Evolutionary conservation across 352 stramenopile genomes (phyloP).

Genomic region (Plasmopara viticola): DNA sequence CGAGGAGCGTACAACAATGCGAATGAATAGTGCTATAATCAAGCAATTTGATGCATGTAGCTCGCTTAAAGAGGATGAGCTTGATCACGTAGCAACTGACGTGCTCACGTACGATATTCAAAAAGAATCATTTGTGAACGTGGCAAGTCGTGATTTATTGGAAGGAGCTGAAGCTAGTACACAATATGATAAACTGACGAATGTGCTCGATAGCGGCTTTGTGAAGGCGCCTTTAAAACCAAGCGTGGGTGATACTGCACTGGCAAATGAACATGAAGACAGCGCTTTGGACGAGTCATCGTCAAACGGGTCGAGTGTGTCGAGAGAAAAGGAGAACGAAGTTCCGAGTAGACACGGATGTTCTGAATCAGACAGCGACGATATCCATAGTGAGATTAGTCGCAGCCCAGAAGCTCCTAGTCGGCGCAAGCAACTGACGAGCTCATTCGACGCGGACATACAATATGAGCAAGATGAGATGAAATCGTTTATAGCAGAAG

Average conservation of each 20-base stretch:
- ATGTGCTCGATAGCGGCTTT: not conserved
- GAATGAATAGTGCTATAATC: no score
- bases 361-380: not conserved
- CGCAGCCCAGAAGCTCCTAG: not conserved
- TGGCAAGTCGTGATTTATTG: not conserved
- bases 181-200: not conserved
- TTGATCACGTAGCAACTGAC: not conserved
- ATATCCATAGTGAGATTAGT: constrained; percentile 2
- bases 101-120: not conserved
- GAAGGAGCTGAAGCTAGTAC: not conserved
- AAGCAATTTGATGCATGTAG: not conserved
- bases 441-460: constrained; percentile 13
- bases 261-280: not conserved
- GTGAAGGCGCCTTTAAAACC: not conserved
- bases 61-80: not conserved
- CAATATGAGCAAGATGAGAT: constrained; percentile 5
- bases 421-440: constrained; percentile 9
- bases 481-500: not conserved
- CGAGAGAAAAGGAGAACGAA: not conserved
- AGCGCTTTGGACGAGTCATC: constrained; percentile 2
- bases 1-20: not conserved
- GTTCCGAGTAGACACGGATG: not conserved
- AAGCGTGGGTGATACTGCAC: not conserved
- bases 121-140: not conserved
- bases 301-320: not conserved